Conservation (phyloP, 2,329 filamentous ascomycete genomes). For the Cordyceps tenuipes region DNA sequence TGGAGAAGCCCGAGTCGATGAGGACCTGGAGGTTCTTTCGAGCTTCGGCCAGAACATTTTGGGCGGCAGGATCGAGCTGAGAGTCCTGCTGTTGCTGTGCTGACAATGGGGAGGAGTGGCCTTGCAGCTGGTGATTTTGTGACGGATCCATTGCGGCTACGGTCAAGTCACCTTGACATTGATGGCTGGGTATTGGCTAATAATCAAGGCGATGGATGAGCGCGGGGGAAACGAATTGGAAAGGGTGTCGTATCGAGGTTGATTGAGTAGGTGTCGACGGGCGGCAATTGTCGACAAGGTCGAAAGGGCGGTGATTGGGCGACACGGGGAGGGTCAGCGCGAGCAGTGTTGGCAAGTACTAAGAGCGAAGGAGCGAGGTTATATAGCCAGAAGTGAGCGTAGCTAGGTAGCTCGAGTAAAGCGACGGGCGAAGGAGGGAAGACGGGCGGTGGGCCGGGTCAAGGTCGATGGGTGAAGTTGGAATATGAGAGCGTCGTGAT, state of each 20-base stretch:
- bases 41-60: conserved; percentile 37
- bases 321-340: background rate
- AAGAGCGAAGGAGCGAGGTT: background rate
- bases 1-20: conserved; percentile 37
- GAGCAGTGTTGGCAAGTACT: background rate
- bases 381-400: background rate
- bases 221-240: background rate
- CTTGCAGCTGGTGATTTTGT: conserved; percentile 22
- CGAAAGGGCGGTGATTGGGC: background rate
- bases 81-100: conserved; percentile 18
- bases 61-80: conserved; percentile 28
- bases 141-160: conserved; percentile 24
- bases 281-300: background rate
- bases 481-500: background rate
- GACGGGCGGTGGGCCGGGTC: background rate
- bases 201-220: too few relatives aligned
- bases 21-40: conserved; percentile 37
- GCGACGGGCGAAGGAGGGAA: background rate
- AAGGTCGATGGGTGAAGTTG: background rate
- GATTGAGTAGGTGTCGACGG: background rate
- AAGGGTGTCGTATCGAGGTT: background rate
- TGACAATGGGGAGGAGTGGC: conserved; percentile 17
- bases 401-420: background rate
- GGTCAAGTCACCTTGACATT: conserved; percentile 20
- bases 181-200: conserved; percentile 1